A percentile compares a stretch with the other conserved stretches of the same genome.
Evolutionary conservation across 2,329 filamentous ascomycete genomes (phyloP).

Genomic region (Pseudomassariella vexata): DNA sequence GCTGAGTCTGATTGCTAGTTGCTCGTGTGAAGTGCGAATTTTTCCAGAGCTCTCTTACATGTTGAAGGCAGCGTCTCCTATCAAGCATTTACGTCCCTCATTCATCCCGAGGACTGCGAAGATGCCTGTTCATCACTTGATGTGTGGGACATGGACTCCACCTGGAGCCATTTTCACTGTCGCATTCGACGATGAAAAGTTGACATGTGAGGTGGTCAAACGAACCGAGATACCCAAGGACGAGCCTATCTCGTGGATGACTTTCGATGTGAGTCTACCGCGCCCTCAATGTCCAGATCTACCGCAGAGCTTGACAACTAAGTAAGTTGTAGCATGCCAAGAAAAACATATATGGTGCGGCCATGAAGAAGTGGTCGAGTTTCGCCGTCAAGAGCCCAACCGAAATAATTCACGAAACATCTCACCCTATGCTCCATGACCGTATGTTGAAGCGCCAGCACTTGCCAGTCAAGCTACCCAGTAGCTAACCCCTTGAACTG

Average conservation of each 20-base stretch:
- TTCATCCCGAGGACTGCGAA: slow-evolving; percentile 23
- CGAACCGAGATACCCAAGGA: slow-evolving; percentile 75
- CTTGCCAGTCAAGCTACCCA: slow-evolving; percentile 9
- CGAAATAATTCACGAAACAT: slow-evolving; percentile 68
- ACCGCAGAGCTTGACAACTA: slow-evolving; percentile 15
- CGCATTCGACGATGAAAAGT: slow-evolving; percentile 75
- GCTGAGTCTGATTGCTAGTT: no score
- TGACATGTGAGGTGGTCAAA: slow-evolving; percentile 70
- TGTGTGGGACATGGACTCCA: slow-evolving; percentile 88
- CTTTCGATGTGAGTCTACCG: slow-evolving; percentile 68
- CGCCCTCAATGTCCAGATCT: background rate
- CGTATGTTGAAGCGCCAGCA: slow-evolving; percentile 57
- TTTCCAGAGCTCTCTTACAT: no score
- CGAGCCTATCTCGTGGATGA: slow-evolving; percentile 92
- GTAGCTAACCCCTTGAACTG: slow-evolving; percentile 8
- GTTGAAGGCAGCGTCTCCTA: slow-evolving; percentile 1
- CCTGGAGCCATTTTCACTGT: slow-evolving; percentile 88
- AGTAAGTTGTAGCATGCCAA: slow-evolving; percentile 58
- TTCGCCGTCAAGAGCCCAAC: slow-evolving; percentile 71
- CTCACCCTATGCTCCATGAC: slow-evolving; percentile 71
- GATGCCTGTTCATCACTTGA: slow-evolving; percentile 80
- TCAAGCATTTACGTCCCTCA: slow-evolving; percentile 1
- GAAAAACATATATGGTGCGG: slow-evolving; percentile 81
- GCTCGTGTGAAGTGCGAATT: no score
- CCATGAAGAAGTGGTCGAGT: slow-evolving; percentile 91